Base-by-base conservation (phyloP, 208 protist species). In the Leptomonas seymouri region DNA sequence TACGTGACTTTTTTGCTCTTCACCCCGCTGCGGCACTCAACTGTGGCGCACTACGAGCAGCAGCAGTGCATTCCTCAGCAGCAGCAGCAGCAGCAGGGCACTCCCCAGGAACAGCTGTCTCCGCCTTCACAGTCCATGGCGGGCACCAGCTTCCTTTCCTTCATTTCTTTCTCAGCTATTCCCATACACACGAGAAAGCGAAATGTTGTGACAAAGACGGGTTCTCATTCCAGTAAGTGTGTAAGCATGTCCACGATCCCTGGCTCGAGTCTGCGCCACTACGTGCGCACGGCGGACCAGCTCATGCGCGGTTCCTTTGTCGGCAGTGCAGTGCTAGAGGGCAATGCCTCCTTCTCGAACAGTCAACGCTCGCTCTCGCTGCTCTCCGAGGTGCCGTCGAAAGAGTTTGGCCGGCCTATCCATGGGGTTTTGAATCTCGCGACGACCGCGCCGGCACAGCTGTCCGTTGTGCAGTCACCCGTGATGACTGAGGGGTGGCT, bases 1-100 rank as follows among this genome's bases (percentile, higher is more conserved):
- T 63, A 55, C 46, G 34, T 92, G 41, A 65, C 83, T 23, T 67
- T 78, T 53, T 48, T 89, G 42, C 68, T 91, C 7, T 41, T 60
- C 16, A 78, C 80, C 31, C 82, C 77, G 23, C 55, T 74, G n/a
- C 59, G 23, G 7, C 66, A 51, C 4, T 36, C 66, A 9, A 50
- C 31, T 34, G 4, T 51, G 12, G 44, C 34, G 50, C 28, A 31
- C 20, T 39, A 31, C 20, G 50, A 55, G n/a, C 25, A 25, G 48
- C 60, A 42, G 18, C 50, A 55, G 50, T n/a, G n/a, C n/a, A n/a
- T n/a, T n/a, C n/a, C n/a, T n/a, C 50, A 27, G 30, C 51, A 69
- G 21, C 34, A 49, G 64, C 64, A 53, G 5, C 57, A 61, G 21
- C 34, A 12, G 11, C 56, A 23, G 34, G 1, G 1, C 39, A 7